These are phyloP conservation scores for Pythium phragmitis DNA, from an alignment of 352 stramenopile species.

Conservation along the genomic window DNA sequence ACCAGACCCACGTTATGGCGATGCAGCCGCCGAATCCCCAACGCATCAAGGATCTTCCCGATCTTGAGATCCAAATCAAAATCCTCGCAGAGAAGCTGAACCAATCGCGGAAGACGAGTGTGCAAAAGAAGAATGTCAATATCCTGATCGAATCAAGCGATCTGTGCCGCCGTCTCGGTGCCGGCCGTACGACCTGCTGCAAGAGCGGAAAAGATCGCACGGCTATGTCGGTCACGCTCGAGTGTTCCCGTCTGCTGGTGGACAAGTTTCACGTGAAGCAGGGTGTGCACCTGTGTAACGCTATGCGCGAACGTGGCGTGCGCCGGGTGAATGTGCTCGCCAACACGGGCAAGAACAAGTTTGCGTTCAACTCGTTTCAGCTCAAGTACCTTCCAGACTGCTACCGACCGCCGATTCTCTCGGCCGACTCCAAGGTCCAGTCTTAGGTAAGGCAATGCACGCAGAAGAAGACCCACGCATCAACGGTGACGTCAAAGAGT, in stretches of 20 bases:
- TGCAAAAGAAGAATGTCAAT: conserved; percentile 86
- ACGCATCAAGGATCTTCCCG: conserved; percentile 36
- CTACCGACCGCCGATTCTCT: conserved; percentile 88
- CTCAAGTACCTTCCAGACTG: conserved; percentile 95
- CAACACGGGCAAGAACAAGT: conserved; percentile 91
- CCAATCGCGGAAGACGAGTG: conserved; percentile 51
- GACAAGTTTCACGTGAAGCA: conserved; percentile 88
- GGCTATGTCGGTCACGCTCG: conserved; percentile 96
- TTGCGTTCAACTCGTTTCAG: conserved; percentile 97
- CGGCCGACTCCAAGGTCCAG: conserved; percentile 69
- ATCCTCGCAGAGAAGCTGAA: conserved; percentile 60
- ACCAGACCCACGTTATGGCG: conserved; percentile 53
- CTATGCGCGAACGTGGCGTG: conserved; percentile 84
- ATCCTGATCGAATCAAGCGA: conserved; percentile 86
- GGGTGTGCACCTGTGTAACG: conserved; percentile 80
- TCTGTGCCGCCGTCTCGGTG: conserved; percentile 89
- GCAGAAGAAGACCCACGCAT: neutral
- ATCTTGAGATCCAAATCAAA: conserved; percentile 61
- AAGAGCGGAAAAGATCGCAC: conserved; percentile 98
- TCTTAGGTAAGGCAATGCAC: conserved; percentile 40
- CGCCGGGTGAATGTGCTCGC: conserved; percentile 82
- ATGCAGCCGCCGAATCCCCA: conserved; percentile 19
- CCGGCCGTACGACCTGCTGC: conserved; percentile 94
- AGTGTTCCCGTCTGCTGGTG: conserved; percentile 91
- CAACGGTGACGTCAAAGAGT: neutral